Conservation (phyloP, 176 grass and related monocot species). For the Dendrocalamus sinicus region DNA sequence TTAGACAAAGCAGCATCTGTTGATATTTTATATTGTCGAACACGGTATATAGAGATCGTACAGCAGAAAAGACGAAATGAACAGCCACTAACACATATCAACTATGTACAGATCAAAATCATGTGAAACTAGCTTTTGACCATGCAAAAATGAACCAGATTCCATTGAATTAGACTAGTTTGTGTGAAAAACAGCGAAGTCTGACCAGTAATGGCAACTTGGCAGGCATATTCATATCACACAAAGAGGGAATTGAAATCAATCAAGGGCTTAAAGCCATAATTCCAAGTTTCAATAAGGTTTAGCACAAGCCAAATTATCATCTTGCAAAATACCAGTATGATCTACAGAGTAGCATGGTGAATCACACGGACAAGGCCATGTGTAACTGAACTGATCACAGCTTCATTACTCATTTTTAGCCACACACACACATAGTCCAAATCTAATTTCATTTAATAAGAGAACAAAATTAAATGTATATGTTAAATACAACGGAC, state of each 20-base stretch:
- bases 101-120: not conserved
- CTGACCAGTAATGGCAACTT: not conserved
- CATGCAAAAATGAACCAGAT: not conserved
- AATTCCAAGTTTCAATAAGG: not conserved
- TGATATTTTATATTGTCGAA: not conserved
- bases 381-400: not conserved
- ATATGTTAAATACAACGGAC: not conserved
- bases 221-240: not conserved
- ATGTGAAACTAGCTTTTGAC: not conserved
- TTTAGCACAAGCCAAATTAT: conserved; percentile 1
- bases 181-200: not conserved
- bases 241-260: not conserved
- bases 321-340: not conserved
- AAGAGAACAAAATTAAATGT: not conserved
- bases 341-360: not conserved
- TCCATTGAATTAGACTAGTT: conserved; percentile 1
- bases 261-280: not conserved
- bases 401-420: not conserved
- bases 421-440: not conserved
- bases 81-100: not conserved
- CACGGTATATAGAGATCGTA: not conserved
- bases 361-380: conserved; percentile 7
- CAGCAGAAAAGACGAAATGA: not conserved
- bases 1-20: not conserved
- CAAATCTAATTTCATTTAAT: not conserved